Percentiles rank a stretch among this genome's conserved stretches.
Evolutionary conservation across 2,329 filamentous ascomycete species (phyloP).

Genomic region (Pyricularia sp.): DNA sequence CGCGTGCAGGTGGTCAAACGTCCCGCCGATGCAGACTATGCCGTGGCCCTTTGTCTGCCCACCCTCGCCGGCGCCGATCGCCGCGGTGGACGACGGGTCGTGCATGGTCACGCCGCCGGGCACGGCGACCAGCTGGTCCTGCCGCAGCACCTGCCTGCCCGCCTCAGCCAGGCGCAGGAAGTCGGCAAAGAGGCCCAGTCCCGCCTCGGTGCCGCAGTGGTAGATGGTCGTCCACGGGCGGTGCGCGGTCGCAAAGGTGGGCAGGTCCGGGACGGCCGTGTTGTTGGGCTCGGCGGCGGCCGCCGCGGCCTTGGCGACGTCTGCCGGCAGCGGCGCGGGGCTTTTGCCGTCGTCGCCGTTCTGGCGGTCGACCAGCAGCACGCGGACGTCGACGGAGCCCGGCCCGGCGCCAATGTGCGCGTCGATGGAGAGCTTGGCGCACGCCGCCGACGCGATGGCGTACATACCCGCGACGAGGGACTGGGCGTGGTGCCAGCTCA

Average conservation of each 20-base stretch:
- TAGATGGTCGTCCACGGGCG: slow-evolving; percentile 54
- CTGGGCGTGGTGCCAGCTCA: slow-evolving; percentile 57
- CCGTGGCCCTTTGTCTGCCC: slow-evolving; percentile 25
- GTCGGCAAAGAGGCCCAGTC: slow-evolving; percentile 40
- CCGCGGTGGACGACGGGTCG: slow-evolving; percentile 9
- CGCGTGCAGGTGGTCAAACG: slow-evolving; percentile 90
- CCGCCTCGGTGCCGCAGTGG: slow-evolving; percentile 50
- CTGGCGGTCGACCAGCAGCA: slow-evolving; percentile 52
- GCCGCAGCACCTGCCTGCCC: slow-evolving; percentile 29
- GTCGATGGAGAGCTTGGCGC: slow-evolving; percentile 45
- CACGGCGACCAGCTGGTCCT: slow-evolving; percentile 37
- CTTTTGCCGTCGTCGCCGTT: slow-evolving; percentile 14
- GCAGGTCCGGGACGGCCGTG: slow-evolving; percentile 25
- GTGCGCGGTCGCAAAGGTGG: slow-evolving; percentile 30
- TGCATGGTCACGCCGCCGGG: slow-evolving; percentile 38
- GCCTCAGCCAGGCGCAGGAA: slow-evolving; percentile 34
- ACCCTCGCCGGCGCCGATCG: slow-evolving; percentile 3
- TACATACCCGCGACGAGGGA: slow-evolving; percentile 66
- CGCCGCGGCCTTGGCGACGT: slow-evolving; percentile 8
- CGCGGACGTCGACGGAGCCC: slow-evolving; percentile 61
- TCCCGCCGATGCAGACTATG: slow-evolving; percentile 74
- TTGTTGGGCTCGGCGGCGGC: slow-evolving; percentile 28
- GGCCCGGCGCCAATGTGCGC: slow-evolving; percentile 45
- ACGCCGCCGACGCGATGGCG: slow-evolving; percentile 61
- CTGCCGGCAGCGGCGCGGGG: slow-evolving; percentile 15